Base-by-base conservation (phyloP, 2,329 filamentous ascomycete species). In the Sphaerostilbella broomeana region DNA sequence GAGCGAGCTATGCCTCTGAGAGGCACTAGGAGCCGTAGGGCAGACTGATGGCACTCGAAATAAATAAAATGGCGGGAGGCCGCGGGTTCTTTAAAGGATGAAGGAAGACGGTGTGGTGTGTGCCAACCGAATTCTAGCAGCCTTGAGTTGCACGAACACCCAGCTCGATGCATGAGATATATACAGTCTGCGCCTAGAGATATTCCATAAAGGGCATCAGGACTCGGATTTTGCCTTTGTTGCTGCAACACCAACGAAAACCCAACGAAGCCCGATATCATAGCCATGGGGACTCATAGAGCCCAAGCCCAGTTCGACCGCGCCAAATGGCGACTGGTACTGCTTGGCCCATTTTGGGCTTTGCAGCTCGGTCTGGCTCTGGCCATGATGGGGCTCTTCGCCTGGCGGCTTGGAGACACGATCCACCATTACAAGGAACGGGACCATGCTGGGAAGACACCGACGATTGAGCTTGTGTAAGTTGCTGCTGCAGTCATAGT, bases 251-350 rank as follows among this genome's bases (percentile, higher is more conserved):
- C n/a, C n/a, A n/a, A n/a, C n/a, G n/a, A n/a, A n/a, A n/a, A n/a
- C n/a, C n/a, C n/a, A n/a, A n/a, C n/a, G n/a, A n/a, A n/a, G n/a
- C n/a, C n/a, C n/a, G n/a, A n/a, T n/a, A n/a, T n/a, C n/a, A n/a
- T n/a, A 29, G 28, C 19, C 3, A 61, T 65, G 52, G 65, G 60
- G 32, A 63, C 57, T 29, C 69, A 74, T 44, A 63, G 69, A 46
- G 63, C 73, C 24, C 69, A 75, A 46, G 69, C 69, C 19, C 67
- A 73, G 43, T 77, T 73, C 46, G 63, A 64, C 40, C 65, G 70
- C 20, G 67, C 74, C 12, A 61, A 62, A 53, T 78, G 75, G 75
- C 63, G 64, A 38, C 59, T 66, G 40, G 50, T 50, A 31, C 37
- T 77, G 4, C 56, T 79, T 18, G 45, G 70, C 2, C 72, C 72